Conservation (phyloP, 305 asterid species). For the Fraxinus latifolia region DNA sequence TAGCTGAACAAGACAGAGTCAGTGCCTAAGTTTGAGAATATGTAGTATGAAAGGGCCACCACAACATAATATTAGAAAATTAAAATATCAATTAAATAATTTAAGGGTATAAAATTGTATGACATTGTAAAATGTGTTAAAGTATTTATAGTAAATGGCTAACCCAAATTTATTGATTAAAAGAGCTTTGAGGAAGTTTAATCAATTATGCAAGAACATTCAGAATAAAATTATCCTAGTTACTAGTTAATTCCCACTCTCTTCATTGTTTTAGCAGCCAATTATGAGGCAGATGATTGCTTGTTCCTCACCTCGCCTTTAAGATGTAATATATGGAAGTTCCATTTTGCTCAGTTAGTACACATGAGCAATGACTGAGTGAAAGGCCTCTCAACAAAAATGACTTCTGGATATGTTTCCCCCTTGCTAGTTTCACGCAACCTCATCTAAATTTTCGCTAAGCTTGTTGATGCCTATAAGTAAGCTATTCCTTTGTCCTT, state of each 20-base stretch:
- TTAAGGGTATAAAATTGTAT: not conserved
- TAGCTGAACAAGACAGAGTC: not conserved
- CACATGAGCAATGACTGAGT: not conserved
- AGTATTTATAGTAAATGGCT: not conserved
- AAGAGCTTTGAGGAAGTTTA: not conserved
- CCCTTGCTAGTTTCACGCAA: not conserved
- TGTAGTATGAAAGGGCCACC: not conserved
- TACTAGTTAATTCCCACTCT: not conserved
- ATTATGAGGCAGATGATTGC: not conserved
- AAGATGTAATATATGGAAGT: not conserved
- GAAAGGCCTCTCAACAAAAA: not conserved
- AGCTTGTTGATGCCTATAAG: not conserved
- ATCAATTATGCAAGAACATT: not conserved
- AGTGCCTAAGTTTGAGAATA: not conserved
- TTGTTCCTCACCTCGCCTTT: not conserved
- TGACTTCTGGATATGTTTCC: not conserved
- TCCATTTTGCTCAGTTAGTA: not conserved
- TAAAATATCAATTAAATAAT: not conserved
- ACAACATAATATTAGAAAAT: not conserved
- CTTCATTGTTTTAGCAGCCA: not conserved
- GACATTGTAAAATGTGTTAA: not conserved
- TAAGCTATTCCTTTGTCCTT: not conserved
- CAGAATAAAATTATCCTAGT: not conserved
- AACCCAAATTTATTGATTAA: not conserved
- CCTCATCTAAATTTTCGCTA: not conserved